These are phyloP conservation scores for Colletotrichum sp. DNA, from an alignment of 2,329 filamentous ascomycete genomes.

Conservation along the genomic window DNA sequence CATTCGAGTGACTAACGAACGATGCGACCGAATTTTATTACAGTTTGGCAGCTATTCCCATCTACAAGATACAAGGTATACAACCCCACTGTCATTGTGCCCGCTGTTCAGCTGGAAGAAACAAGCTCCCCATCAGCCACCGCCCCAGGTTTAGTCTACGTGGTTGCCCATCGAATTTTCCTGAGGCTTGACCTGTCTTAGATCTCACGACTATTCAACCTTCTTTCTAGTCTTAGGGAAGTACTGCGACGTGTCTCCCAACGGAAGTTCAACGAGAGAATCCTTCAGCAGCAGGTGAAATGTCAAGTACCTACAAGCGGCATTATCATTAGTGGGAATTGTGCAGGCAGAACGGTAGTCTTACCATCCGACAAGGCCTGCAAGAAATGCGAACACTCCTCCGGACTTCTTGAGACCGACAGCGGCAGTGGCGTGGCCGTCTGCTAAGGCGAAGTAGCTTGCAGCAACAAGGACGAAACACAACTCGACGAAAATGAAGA, in stretches of 20 bases:
- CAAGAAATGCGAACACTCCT: slow-evolving; percentile 29
- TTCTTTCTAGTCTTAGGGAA: slow-evolving; percentile 24
- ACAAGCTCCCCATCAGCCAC: neutral
- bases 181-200: neutral
- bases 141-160: neutral
- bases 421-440: slow-evolving; percentile 21
- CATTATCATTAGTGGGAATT: neutral
- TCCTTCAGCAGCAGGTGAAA: slow-evolving; percentile 29
- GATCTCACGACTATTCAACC: neutral
- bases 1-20: neutral
- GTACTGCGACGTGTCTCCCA: slow-evolving; percentile 28
- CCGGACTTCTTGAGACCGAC: slow-evolving; percentile 25
- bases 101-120: neutral
- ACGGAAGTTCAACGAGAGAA: slow-evolving; percentile 25
- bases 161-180: neutral
- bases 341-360: neutral
- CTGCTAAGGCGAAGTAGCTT: slow-evolving; percentile 29
- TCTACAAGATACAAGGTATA: neutral
- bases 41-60: neutral
- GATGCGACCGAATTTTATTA: neutral
- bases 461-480: slow-evolving; percentile 26
- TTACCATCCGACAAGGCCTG: slow-evolving; percentile 30
- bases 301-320: slow-evolving; percentile 26
- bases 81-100: neutral
- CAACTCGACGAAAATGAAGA: slow-evolving; percentile 27